Evolutionary conservation across 768 basidiomycete species (phyloP).

Genomic region (Lyophyllum decastes): DNA sequence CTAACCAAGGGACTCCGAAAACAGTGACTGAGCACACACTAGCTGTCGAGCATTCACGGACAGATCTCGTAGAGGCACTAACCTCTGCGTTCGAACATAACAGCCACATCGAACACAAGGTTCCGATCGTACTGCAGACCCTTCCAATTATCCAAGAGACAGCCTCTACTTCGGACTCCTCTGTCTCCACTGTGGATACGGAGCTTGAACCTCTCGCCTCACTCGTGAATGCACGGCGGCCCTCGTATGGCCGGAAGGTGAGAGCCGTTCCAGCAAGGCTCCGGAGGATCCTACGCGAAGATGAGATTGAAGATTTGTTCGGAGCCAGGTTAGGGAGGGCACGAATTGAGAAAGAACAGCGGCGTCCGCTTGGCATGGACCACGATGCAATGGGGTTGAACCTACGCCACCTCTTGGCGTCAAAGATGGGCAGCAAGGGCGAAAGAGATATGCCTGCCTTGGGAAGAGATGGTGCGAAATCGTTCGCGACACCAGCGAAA

Average conservation of each 20-base stretch:
- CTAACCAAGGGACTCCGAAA: neutral
- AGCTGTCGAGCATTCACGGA: neutral
- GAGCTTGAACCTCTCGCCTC: neutral
- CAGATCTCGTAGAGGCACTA: neutral
- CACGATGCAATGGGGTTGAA: neutral
- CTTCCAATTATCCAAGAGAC: neutral
- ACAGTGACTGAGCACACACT: neutral
- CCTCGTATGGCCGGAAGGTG: neutral
- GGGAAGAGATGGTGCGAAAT: neutral
- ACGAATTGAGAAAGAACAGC: neutral
- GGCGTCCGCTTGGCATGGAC: neutral
- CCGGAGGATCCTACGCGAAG: neutral
- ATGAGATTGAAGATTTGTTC: neutral
- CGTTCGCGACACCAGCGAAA: neutral
- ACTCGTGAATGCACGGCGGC: neutral
- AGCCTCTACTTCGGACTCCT: neutral
- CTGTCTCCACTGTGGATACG: neutral
- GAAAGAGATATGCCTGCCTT: neutral
- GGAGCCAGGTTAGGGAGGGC: neutral
- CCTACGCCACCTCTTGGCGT: conserved; percentile 1
- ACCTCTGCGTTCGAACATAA: neutral
- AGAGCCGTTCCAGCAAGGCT: neutral
- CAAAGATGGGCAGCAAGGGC: neutral
- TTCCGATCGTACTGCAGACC: neutral
- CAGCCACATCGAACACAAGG: neutral